Conservation (phyloP, 768 basidiomycete genomes). For the Boletus bicolor region DNA sequence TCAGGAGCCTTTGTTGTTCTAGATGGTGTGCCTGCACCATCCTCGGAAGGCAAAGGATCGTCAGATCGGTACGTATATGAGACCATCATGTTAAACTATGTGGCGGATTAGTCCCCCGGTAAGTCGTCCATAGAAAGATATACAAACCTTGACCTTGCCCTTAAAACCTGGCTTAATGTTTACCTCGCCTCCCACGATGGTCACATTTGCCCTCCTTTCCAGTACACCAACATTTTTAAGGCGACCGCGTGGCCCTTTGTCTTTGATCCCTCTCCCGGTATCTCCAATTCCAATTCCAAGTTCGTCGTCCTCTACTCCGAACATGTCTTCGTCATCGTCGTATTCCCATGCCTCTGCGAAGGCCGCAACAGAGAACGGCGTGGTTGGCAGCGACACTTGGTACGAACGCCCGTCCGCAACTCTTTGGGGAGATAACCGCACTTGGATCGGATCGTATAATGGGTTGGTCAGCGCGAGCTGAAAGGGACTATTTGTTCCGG, state of each 20-base stretch:
- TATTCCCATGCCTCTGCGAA: slow-evolving; percentile 99
- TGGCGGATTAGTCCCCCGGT: neutral
- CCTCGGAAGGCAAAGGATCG: slow-evolving; percentile 67
- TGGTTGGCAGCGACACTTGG: slow-evolving; percentile 74
- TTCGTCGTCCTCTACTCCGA: slow-evolving; percentile 46
- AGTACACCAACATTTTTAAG: slow-evolving; percentile 72
- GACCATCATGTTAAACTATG: slow-evolving; percentile 90
- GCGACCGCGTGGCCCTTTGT: slow-evolving; percentile 45
- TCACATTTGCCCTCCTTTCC: slow-evolving; percentile 87
- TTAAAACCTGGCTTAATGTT: slow-evolving; percentile 76
- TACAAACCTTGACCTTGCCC: slow-evolving; percentile 73
- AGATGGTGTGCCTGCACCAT: slow-evolving; percentile 47
- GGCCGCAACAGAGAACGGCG: slow-evolving; percentile 78
- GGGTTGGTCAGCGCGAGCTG: slow-evolving; percentile 93
- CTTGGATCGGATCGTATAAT: slow-evolving; percentile 91
- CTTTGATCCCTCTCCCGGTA: slow-evolving; percentile 40
- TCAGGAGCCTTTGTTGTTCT: slow-evolving; percentile 56
- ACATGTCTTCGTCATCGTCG: slow-evolving; percentile 89
- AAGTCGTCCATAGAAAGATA: neutral
- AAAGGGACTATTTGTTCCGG: slow-evolving; percentile 80
- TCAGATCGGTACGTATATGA: slow-evolving; percentile 93
- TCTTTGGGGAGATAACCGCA: slow-evolving; percentile 79
- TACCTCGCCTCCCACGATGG: slow-evolving; percentile 85
- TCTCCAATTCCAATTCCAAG: slow-evolving; percentile 31
- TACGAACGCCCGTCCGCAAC: slow-evolving; percentile 48